These are phyloP conservation scores for Arabidopsis lyrata DNA, from an alignment of 441 rosid genomes.

Conservation along the genomic window DNA sequence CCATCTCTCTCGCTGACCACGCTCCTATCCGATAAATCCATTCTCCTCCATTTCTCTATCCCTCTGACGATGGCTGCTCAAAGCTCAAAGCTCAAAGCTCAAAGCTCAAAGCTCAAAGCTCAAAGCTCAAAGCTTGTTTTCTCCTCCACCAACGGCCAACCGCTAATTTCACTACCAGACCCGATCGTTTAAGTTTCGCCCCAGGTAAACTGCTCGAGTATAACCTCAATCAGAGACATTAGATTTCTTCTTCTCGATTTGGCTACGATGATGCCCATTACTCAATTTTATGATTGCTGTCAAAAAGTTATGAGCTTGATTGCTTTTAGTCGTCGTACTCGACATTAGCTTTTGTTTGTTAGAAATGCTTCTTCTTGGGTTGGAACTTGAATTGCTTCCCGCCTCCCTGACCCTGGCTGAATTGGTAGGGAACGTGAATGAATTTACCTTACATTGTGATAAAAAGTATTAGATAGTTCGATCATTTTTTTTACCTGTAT, in stretches of 20 bases:
- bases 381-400: not conserved
- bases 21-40: not conserved
- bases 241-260: not conserved
- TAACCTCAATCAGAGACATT: not conserved
- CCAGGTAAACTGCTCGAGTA: slow-evolving; percentile 51
- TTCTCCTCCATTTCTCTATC: not conserved
- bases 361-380: slow-evolving; percentile 11
- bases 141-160: slow-evolving; percentile 62
- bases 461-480: not conserved
- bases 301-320: slow-evolving; percentile 1
- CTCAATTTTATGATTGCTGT: not conserved
- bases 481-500: not conserved
- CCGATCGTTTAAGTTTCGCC: slow-evolving; percentile 47
- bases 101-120: too few species aligned
- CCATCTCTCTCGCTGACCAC: slow-evolving; percentile 40
- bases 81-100: too few species aligned
- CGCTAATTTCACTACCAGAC: slow-evolving; percentile 52
- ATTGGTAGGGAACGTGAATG: not conserved
- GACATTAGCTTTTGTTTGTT: not conserved
- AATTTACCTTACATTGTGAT: not conserved
- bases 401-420: slow-evolving; percentile 1
- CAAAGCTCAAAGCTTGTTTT: slow-evolving; percentile 60
- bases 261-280: slow-evolving; percentile 6
- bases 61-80: slow-evolving; percentile 28
- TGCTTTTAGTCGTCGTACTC: not conserved